Evolutionary conservation across 495 filamentous ascomycete genomes (phyloP), one percentile per base, ranked within the genome.

Genomic region (Immersiella caudata): DNA sequence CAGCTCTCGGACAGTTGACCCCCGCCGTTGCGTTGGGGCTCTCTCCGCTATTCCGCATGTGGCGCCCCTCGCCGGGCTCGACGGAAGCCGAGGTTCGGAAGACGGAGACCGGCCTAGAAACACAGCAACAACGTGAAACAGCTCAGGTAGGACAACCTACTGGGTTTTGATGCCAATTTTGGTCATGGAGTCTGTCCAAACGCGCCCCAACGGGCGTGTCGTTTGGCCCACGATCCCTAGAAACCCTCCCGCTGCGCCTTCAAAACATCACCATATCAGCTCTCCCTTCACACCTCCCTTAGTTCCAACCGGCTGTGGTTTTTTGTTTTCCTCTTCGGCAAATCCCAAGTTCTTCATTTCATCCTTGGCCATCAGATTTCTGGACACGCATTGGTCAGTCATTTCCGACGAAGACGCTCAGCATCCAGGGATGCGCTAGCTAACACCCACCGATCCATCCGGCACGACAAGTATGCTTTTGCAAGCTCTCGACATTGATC

Each of bases 321-420:
- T 63, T 8, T 27, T 60, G 46, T 51, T 67, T 55, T 55, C 54
- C 20, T 67, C 49, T 36, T 75, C 76, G 46, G 70, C 75, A 66
- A 96, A 93, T 0, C 95, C 95, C 25, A 99, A 82, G 70, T 99
- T 99, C 79, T 90, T 90, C 73, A 97, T 92, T 62, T 94, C 89
- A 73, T 99, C 95, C 61, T 87, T 91, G 21, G 93, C 93, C 95
- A 99, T 99, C 35, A 99, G 83, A 74, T 97, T 97, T 73, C 93
- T 97, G 36, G 1, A 24, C 9, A n/a, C n/a, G 25, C 16, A 6
- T 29, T 27, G 25, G 14, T 54, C 4, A 25, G 62, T 12, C 16
- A 46, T 46, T 14, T 46, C 40, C 16, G 2, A 14, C 46, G 8
- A 21, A 25, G 1, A 26, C 16, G 24, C 27, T 57, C 18, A 61